A percentile compares a stretch with the other conserved stretches of the same genome.
Evolutionary conservation across 805 yeast species (phyloP).

Genomic region (Maudiozyma pseudohumilis): DNA sequence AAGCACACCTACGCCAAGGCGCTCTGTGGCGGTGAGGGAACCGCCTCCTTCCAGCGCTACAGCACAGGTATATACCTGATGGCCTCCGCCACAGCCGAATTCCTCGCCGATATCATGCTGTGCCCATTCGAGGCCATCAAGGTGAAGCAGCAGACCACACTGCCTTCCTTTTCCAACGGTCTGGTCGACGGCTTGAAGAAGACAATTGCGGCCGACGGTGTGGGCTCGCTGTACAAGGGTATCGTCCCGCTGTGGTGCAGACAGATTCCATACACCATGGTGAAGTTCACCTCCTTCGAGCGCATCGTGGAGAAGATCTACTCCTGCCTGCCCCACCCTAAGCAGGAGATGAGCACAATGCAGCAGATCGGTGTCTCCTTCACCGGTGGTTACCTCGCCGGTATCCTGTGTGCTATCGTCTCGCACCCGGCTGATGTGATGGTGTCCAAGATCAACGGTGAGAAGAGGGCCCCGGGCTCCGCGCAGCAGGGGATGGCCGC

Average conservation of each 20-base stretch:
- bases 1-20: slow-evolving; percentile 62
- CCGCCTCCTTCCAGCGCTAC: slow-evolving; percentile 48
- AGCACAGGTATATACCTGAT: slow-evolving; percentile 67
- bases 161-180: slow-evolving; percentile 69
- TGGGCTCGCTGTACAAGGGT: slow-evolving; percentile 76
- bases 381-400: slow-evolving; percentile 93
- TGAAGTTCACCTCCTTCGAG: slow-evolving; percentile 91
- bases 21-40: slow-evolving; percentile 54
- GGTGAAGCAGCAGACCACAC: slow-evolving; percentile 85
- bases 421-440: slow-evolving; percentile 99
- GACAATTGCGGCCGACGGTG: slow-evolving; percentile 58
- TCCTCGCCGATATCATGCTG: slow-evolving; percentile 77
- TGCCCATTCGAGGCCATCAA: slow-evolving; percentile 96
- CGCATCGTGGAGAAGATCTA: slow-evolving; percentile 79
- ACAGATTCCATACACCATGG: slow-evolving; percentile 98
- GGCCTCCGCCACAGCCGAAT: slow-evolving; percentile 91
- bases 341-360: slow-evolving; percentile 54
- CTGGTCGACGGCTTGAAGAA: slow-evolving; percentile 59
- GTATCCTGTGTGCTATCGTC: slow-evolving; percentile 89
- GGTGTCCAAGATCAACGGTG: slow-evolving; percentile 83
- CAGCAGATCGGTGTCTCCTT: slow-evolving; percentile 93
- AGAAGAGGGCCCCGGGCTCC: slow-evolving; percentile 47
- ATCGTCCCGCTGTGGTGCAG: slow-evolving; percentile 88
- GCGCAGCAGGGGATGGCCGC: slow-evolving; percentile 59
- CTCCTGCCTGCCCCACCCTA: slow-evolving; percentile 58